These are phyloP conservation scores for Ricinus communis DNA, from an alignment of 345 rosid genomes.

Conservation along the genomic window DNA sequence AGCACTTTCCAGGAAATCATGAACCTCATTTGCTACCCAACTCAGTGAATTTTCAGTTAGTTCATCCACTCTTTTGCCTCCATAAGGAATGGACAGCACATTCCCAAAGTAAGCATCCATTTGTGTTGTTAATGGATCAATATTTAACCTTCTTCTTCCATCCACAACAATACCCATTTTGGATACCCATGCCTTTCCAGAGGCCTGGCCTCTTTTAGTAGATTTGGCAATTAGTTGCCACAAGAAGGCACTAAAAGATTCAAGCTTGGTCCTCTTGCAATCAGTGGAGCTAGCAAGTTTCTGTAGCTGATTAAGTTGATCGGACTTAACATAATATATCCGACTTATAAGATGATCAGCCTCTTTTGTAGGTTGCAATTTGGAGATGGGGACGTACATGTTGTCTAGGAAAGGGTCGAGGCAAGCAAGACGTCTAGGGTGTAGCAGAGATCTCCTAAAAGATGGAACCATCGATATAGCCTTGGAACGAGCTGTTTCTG, in stretches of 20 bases:
- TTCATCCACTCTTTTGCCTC: constrained; percentile 36
- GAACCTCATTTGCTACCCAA: constrained; percentile 59
- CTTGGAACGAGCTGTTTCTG: constrained; percentile 48
- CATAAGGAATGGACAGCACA: constrained; percentile 64
- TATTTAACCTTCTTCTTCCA: constrained; percentile 52
- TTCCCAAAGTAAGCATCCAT: constrained; percentile 58
- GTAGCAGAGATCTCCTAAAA: constrained; percentile 57
- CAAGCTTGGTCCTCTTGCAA: constrained; percentile 53
- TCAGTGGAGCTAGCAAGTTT: constrained; percentile 38
- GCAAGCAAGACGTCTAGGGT: constrained; percentile 47
- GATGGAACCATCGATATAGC: constrained; percentile 47
- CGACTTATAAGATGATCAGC: constrained; percentile 48
- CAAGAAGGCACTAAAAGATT: constrained; percentile 59
- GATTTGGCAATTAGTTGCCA: constrained; percentile 66
- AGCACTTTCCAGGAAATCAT: constrained; percentile 38
- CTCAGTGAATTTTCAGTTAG: constrained; percentile 44
- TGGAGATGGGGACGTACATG: constrained; percentile 49
- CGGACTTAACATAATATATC: constrained; percentile 45
- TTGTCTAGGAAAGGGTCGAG: constrained; percentile 41
- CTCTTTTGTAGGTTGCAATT: constrained; percentile 27
- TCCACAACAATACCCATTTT: constrained; percentile 71
- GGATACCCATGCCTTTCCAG: constrained; percentile 1
- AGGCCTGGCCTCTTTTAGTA: background rate
- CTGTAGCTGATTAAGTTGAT: constrained; percentile 39
- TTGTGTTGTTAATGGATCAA: background rate